These are phyloP conservation scores for Psophocarpus tetragonolobus DNA, from an alignment of 306 rosid species.

Conservation along the genomic window DNA sequence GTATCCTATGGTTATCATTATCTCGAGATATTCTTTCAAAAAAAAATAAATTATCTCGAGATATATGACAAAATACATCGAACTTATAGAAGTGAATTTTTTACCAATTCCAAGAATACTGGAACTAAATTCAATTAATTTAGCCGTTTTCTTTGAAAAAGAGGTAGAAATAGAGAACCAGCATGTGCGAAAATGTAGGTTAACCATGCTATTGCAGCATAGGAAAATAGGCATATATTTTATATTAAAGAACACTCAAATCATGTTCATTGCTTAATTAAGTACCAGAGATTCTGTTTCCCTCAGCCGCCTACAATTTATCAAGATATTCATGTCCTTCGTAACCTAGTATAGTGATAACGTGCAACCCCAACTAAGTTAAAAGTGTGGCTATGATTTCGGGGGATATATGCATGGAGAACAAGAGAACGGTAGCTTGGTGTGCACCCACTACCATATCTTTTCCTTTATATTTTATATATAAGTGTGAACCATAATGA, in stretches of 20 bases:
- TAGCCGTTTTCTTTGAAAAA: conserved; percentile 43
- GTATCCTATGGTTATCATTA: neutral
- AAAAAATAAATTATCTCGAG: neutral
- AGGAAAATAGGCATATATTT: neutral
- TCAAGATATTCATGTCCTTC: neutral
- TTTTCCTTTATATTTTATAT: neutral
- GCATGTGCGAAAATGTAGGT: conserved; percentile 26
- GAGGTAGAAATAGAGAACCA: conserved; percentile 7
- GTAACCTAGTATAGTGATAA: neutral
- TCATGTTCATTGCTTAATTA: neutral
- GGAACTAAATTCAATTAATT: conserved; percentile 10
- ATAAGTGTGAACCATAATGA: too few species aligned
- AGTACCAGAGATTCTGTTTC: neutral
- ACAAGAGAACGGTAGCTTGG: neutral
- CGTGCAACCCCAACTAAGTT: neutral
- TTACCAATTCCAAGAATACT: conserved; percentile 6
- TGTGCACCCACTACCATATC: neutral
- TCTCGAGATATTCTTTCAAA: neutral
- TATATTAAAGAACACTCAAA: neutral
- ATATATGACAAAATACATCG: neutral
- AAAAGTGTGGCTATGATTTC: neutral
- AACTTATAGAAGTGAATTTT: neutral
- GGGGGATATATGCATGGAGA: neutral
- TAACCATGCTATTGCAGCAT: neutral
- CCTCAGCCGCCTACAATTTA: neutral